Conservation (phyloP, 1,284 basidiomycete species). For the Crepidotus sp. region DNA sequence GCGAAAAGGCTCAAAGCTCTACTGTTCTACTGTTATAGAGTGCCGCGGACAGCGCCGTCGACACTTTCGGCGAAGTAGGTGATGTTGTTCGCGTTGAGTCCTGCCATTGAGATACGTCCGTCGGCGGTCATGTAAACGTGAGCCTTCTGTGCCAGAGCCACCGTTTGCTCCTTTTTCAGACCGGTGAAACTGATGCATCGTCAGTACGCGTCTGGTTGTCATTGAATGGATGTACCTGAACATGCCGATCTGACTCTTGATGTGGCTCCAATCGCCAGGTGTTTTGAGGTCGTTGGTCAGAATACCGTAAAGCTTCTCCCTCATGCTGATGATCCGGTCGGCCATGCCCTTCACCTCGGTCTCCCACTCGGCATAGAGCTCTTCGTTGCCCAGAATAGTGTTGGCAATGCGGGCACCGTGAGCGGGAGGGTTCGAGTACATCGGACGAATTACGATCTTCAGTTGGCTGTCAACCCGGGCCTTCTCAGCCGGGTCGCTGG, state of each 20-base stretch:
- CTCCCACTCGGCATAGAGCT: constrained; percentile 85
- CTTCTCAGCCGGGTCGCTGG: constrained; percentile 70
- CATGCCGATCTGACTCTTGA: constrained; percentile 96
- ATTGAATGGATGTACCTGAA: constrained; percentile 51
- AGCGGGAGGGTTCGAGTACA: constrained; percentile 98
- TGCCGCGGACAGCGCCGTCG: constrained; percentile 74
- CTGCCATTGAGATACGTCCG: constrained; percentile 95
- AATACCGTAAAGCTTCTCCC: constrained; percentile 74
- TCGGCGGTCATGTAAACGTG: constrained; percentile 91
- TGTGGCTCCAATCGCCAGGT: constrained; percentile 92
- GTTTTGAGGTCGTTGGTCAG: constrained; percentile 79
- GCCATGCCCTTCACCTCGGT: constrained; percentile 93
- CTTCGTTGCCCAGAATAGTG: constrained; percentile 70
- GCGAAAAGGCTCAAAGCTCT: constrained; percentile 1
- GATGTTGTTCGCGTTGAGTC: constrained; percentile 84
- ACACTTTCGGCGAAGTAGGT: constrained; percentile 87
- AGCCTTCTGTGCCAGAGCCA: constrained; percentile 81
- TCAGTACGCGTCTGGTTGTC: not conserved
- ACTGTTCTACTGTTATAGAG: constrained; percentile 49
- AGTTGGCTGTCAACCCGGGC: constrained; percentile 87
- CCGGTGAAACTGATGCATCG: constrained; percentile 69
- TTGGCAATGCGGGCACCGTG: constrained; percentile 91
- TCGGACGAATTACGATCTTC: constrained; percentile 93
- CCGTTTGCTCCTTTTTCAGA: constrained; percentile 76
- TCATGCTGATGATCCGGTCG: constrained; percentile 93